These are phyloP conservation scores for Orbilia javanica DNA, from an alignment of 2,329 filamentous ascomycete species.

Conservation along the genomic window DNA sequence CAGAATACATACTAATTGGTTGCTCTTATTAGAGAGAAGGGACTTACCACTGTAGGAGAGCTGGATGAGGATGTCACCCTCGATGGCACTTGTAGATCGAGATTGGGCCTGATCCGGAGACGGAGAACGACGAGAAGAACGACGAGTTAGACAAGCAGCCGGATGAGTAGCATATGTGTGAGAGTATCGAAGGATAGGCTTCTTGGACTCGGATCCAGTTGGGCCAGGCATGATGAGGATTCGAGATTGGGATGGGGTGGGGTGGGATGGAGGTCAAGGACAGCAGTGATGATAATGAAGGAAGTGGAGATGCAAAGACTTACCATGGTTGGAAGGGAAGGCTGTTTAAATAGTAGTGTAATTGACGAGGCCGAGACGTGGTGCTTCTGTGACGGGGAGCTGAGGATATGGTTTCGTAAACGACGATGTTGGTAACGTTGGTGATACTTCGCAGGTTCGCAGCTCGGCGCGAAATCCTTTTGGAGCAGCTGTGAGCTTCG, in stretches of 20 bases:
- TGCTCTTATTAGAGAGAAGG: not conserved
- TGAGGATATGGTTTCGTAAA: not conserved
- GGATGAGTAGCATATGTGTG: not conserved
- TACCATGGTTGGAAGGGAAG: not conserved
- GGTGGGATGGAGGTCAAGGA: not conserved
- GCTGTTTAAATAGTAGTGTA: not conserved
- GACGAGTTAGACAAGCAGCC: not conserved
- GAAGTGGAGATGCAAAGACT: not conserved
- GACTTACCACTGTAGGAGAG: constrained; percentile 39
- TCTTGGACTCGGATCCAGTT: not conserved
- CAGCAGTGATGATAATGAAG: not conserved
- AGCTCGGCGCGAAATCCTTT: not conserved
- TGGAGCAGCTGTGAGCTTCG: not conserved
- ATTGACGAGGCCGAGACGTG: not conserved
- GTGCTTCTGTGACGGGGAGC: not conserved
- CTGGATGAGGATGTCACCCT: constrained; percentile 47
- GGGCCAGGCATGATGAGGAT: not conserved
- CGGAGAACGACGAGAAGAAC: not conserved
- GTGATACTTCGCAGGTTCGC: not conserved
- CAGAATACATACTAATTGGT: too few species aligned
- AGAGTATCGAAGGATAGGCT: constrained; percentile 2
- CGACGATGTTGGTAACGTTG: not conserved
- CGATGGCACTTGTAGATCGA: constrained; percentile 16
- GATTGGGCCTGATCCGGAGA: not conserved
- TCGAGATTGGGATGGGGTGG: not conserved